Percentiles rank a stretch among this genome's conserved stretches.
Conservation (phyloP, 2,329 filamentous ascomycete species). For the Penicillium sp. region DNA sequence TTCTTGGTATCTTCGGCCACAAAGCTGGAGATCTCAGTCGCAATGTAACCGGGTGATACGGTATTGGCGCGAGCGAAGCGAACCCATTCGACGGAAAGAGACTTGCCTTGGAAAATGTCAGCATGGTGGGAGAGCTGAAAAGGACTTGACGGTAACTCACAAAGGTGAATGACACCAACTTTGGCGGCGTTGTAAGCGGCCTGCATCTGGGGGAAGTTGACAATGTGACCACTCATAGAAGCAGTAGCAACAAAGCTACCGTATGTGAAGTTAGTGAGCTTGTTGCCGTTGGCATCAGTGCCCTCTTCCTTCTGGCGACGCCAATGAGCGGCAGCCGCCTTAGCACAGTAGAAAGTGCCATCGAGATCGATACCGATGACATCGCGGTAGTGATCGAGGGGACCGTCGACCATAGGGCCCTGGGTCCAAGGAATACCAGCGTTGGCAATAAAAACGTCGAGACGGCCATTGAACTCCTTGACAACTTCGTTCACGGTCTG, state of each 20-base stretch:
- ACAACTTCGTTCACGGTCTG: constrained; percentile 44
- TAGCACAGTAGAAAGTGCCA: constrained; percentile 74
- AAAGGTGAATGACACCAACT: constrained; percentile 56
- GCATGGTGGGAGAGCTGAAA: constrained; percentile 39
- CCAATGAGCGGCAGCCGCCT: constrained; percentile 68
- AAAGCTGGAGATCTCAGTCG: constrained; percentile 69
- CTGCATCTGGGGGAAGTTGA: constrained; percentile 74
- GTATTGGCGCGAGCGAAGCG: constrained; percentile 71
- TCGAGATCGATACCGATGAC: constrained; percentile 72
- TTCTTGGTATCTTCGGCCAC: constrained; percentile 65
- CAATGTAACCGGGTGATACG: constrained; percentile 73
- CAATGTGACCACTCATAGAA: constrained; percentile 75
- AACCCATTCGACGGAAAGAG: constrained; percentile 73
- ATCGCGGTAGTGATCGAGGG: constrained; percentile 62
- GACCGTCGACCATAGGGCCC: constrained; percentile 65
- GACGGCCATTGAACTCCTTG: constrained; percentile 68
- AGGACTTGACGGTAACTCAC: constrained; percentile 45
- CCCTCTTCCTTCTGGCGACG: constrained; percentile 67
- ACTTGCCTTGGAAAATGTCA: constrained; percentile 54
- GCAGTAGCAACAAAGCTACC: constrained; percentile 77
- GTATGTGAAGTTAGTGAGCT: constrained; percentile 58
- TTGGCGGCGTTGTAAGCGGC: constrained; percentile 73
- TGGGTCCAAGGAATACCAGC: constrained; percentile 73
- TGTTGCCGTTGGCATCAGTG: constrained; percentile 61
- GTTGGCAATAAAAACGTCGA: constrained; percentile 79